phyloP scores from a whole-genome alignment of 2,329 filamentous ascomycete genomes.

The Paecilomyces sp. region DNA sequence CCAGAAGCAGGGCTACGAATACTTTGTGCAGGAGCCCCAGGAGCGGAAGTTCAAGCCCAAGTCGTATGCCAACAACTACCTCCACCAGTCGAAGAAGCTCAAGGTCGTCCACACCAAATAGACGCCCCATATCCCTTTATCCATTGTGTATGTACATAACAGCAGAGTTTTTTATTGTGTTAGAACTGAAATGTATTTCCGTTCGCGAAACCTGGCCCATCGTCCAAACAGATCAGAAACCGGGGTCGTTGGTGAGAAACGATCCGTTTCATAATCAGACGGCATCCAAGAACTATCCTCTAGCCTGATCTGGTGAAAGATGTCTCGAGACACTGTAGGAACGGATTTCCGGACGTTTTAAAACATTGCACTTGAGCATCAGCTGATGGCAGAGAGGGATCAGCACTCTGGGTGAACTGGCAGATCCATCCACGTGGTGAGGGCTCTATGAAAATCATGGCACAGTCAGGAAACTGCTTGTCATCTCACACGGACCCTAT shows the following conservation, averaged over 20 bases:
- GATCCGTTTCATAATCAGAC: not conserved
- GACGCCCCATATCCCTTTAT: conserved; percentile 20
- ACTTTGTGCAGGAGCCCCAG: conserved; percentile 96
- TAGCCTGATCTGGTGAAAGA: not conserved
- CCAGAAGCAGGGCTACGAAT: conserved; percentile 98
- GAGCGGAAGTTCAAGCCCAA: conserved; percentile 79
- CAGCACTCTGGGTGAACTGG: not conserved
- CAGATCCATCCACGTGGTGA: not conserved
- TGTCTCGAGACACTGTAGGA: not conserved
- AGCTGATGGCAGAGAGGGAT: not conserved
- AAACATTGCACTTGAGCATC: not conserved
- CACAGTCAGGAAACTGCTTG: not conserved
- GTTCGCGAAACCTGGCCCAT: not conserved
- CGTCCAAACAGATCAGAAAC: not conserved
- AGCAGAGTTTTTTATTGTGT: conserved; percentile 10
- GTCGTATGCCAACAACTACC: conserved; percentile 94
- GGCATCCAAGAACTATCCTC: not conserved
- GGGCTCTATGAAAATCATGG: not conserved
- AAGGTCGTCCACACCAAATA: conserved; percentile 82
- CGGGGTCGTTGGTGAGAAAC: not conserved
- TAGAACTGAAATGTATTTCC: not conserved
- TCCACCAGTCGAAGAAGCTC: conserved; percentile 76
- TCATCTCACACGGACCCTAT: not conserved
- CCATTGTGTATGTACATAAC: conserved; percentile 32
- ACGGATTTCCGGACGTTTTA: not conserved